These are phyloP conservation scores for Meripilus lineatus DNA, from an alignment of 1,284 basidiomycete species.

Conservation along the genomic window DNA sequence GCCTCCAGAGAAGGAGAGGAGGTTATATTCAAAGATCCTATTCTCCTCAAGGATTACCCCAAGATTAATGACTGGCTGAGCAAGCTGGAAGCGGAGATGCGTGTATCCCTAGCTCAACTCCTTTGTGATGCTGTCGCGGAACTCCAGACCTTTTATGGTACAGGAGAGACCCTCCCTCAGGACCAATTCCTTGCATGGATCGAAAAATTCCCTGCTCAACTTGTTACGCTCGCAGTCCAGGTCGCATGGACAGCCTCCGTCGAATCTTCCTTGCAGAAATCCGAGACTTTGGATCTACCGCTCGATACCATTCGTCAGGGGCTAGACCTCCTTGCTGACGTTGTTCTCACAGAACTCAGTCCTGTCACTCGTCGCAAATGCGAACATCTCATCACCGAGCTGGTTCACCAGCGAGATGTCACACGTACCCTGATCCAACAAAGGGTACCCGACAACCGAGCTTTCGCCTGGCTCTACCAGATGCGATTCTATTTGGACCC, in stretches of 20 bases:
- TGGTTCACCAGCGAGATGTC: conserved; percentile 97
- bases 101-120: conserved; percentile 81
- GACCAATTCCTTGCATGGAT: conserved; percentile 86
- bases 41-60: conserved; percentile 87
- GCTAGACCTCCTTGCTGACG: conserved; percentile 91
- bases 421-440: conserved; percentile 76
- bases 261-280: conserved; percentile 65
- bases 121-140: conserved; percentile 79
- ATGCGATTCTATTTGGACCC: conserved; percentile 97
- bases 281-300: conserved; percentile 55
- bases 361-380: conserved; percentile 93
- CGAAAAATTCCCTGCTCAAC: conserved; percentile 90
- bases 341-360: conserved; percentile 86
- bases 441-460: conserved; percentile 58
- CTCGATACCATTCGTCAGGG: conserved; percentile 79
- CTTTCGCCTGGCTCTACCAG: conserved; percentile 94
- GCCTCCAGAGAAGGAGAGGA: conserved; percentile 94
- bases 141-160: conserved; percentile 79
- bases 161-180: conserved; percentile 45
- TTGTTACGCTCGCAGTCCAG: conserved; percentile 92
- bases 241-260: conserved; percentile 91
- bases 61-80: conserved; percentile 99
- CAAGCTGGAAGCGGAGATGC: conserved; percentile 92
- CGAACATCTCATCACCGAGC: conserved; percentile 98
- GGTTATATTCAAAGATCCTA: conserved; percentile 79